Evolutionary conservation across 108 stramenopile genomes (phyloP).

Genomic region (Cyclotella kingstonii): DNA sequence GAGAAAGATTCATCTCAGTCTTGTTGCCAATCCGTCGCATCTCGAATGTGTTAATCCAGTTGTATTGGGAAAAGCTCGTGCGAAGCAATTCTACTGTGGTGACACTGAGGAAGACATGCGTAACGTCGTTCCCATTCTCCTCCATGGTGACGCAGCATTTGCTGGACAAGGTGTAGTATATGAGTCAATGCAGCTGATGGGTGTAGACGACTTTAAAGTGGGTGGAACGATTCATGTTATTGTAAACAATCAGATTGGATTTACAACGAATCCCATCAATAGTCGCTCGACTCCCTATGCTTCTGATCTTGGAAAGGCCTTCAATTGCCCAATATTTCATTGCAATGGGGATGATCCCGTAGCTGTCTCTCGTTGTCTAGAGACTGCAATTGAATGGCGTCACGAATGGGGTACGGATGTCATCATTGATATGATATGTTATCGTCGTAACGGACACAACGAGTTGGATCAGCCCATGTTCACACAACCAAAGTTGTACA

Average conservation of each 20-base stretch:
- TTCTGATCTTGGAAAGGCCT: conserved; percentile 98
- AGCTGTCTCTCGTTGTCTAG: conserved; percentile 92
- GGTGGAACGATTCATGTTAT: conserved; percentile 99
- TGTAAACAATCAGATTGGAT: conserved; percentile 99
- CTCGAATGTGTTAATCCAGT: conserved; percentile 98
- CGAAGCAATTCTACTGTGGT: conserved; percentile 97
- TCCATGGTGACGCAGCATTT: conserved; percentile 99
- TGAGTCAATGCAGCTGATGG: conserved; percentile 96
- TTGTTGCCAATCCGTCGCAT: conserved; percentile 98
- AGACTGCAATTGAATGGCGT: conserved; percentile 97
- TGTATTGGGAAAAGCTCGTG: conserved; percentile 95
- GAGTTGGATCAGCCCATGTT: conserved; percentile 99
- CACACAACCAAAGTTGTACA: conserved; percentile 97
- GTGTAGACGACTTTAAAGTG: conserved; percentile 88
- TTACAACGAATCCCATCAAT: conserved; percentile 96
- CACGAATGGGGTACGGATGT: conserved; percentile 96
- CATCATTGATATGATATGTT: conserved; percentile 98
- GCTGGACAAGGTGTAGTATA: conserved; percentile 99
- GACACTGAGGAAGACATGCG: conserved; percentile 79
- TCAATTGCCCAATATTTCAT: conserved; percentile 99
- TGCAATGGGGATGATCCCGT: conserved; percentile 99
- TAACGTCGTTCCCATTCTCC: conserved; percentile 90
- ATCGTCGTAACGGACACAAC: conserved; percentile 99
- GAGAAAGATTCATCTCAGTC: conserved; percentile 87
- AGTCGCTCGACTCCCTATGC: conserved; percentile 95